These are phyloP conservation scores for Phialemoniopsis sp. DNA, from an alignment of 2,329 filamentous ascomycete species.

Conservation along the genomic window DNA sequence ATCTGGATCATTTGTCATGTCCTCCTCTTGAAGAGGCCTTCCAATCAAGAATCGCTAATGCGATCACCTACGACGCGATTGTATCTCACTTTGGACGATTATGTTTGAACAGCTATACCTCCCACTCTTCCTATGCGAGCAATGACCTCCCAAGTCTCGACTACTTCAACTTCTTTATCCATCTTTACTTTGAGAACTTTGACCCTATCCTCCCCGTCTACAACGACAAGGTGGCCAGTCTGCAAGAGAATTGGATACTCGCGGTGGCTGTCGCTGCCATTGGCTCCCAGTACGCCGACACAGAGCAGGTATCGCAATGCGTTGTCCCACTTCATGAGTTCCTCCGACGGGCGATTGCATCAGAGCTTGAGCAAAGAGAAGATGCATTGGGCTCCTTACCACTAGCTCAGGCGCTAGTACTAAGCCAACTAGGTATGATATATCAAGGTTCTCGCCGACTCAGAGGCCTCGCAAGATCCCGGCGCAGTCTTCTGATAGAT, in stretches of 20 bases:
- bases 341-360: constrained; percentile 8
- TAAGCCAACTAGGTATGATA: constrained; percentile 7
- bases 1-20: too few relatives aligned
- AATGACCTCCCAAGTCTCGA: constrained; percentile 17
- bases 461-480: background rate
- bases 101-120: background rate
- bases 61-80: background rate
- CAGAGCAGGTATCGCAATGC: constrained; percentile 11
- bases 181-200: constrained; percentile 25
- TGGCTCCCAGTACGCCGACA: constrained; percentile 17
- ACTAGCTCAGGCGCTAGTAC: constrained; percentile 1
- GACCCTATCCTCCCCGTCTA: constrained; percentile 23
- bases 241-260: constrained; percentile 13
- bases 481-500: background rate
- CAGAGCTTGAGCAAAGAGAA: background rate
- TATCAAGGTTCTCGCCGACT: constrained; percentile 5
- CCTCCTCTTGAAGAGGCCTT: too few relatives aligned
- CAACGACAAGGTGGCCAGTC: constrained; percentile 8
- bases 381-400: background rate
- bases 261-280: constrained; percentile 14
- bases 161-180: constrained; percentile 22
- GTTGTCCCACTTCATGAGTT: constrained; percentile 17
- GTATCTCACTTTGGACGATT: background rate
- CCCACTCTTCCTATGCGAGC: constrained; percentile 12
- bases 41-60: too few relatives aligned